Evolutionary conservation across 2,329 filamentous ascomycete species (phyloP), one percentile per base, ranked within the genome.

Genomic region (Arachnopeziza araneosa): DNA sequence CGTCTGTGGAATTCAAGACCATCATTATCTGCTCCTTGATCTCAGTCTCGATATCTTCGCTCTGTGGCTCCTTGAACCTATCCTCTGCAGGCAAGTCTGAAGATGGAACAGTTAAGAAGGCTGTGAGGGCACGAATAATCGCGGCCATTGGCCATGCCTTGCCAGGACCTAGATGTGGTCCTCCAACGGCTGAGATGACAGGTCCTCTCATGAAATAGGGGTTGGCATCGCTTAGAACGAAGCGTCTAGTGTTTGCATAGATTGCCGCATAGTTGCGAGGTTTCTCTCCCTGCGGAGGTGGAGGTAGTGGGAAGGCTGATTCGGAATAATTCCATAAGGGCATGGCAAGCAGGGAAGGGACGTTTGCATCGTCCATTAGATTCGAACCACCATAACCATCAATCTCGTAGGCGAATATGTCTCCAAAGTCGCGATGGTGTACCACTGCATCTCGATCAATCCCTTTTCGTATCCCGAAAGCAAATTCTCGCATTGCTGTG

Each of bases 321-420:
- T 63, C 58, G 1, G 64, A 57, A 64, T 85, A 89, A 12, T 84
- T 82, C 60, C 87, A 76, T 64, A 89, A 82, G 1, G 86, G 86
- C 36, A 86, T 80, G 1, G 85, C 82, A 24, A 90, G 78, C 5
- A 90, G 78, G 4, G 83, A 86, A 0, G 87, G 87, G 50, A 90
- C 82, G 64, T 89, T 89, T n/a, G 87, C 86, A 63, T 89, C 86
- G 67, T 89, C 87, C 86, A 89, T 89, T 57, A 88, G 76, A 65
- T 83, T 86, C 53, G 51, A 55, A 0, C 66, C 66, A 3, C 67
- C 69, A 64, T 86, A 91, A 12, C 89, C 89, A 67, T 91, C 88
- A 12, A 90, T 86, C 72, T 91, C 89, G 70, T 86, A 91, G 0
- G 88, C 88, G 67, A 88, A 91, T n/a, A 91, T 87, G n/a, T 83